Conservation (phyloP, 176 grass and related monocot genomes). For the Ampelocalamus luodianensis region DNA sequence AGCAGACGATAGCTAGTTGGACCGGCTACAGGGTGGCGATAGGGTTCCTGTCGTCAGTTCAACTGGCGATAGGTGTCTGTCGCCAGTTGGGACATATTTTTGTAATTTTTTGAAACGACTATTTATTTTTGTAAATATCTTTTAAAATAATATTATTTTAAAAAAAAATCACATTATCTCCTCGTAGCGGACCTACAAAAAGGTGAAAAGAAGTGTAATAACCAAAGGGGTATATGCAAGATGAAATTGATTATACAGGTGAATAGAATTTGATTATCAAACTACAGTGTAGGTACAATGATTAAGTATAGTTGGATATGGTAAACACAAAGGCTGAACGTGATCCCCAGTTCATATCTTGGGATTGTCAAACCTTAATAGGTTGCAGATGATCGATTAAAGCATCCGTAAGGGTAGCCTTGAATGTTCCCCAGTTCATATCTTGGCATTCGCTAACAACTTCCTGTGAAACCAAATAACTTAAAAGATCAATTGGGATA, state of each 20-base stretch:
- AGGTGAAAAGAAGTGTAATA: conserved; percentile 7
- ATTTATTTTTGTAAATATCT: too few relatives aligned
- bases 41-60: too few relatives aligned
- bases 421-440: conserved; percentile 98
- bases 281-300: too few relatives aligned
- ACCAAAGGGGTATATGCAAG: background rate
- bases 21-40: too few relatives aligned
- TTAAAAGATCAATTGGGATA: conserved; percentile 2
- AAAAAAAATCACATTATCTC: conserved; percentile 94
- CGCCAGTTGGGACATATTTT: too few relatives aligned
- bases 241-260: conserved; percentile 15
- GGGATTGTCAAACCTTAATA: conserved; percentile 65
- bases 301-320: background rate
- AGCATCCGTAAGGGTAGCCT: conserved; percentile 74
- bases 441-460: conserved; percentile 75
- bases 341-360: background rate
- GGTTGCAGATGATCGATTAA: conserved; percentile 88
- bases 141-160: too few relatives aligned
- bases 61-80: too few relatives aligned
- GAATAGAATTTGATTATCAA: background rate
- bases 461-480: conserved; percentile 61
- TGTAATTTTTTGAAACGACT: too few relatives aligned
- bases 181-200: conserved; percentile 65
- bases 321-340: background rate
- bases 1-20: too few relatives aligned